A percentile compares a stretch with the other conserved stretches of the same genome.
Evolutionary conservation across 2,329 filamentous ascomycete genomes (phyloP).

Genomic region (Fusarium domesticum): DNA sequence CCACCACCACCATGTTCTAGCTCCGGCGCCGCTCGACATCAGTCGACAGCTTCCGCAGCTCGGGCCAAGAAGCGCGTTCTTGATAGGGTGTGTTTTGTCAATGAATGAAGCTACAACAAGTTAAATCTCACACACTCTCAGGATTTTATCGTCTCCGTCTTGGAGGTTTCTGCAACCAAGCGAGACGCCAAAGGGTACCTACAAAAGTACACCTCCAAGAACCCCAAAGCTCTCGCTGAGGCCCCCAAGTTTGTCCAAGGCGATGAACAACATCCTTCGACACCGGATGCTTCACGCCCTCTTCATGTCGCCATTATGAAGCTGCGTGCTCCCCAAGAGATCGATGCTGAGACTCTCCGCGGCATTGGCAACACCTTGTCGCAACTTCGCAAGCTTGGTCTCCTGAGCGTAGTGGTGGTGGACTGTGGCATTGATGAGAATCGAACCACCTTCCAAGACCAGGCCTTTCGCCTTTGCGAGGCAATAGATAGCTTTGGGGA

Average conservation of each 20-base stretch:
- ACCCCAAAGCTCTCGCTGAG: constrained; percentile 24
- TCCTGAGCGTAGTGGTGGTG: constrained; percentile 78
- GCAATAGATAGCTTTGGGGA: constrained; percentile 69
- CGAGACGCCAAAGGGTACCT: constrained; percentile 90
- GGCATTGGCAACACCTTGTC: constrained; percentile 81
- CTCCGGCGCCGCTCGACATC: constrained; percentile 22
- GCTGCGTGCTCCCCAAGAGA: constrained; percentile 67
- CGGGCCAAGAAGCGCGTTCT: constrained; percentile 32
- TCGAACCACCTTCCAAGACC: constrained; percentile 49
- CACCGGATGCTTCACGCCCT: constrained; percentile 26
- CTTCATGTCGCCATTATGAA: constrained; percentile 79
- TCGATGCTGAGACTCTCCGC: constrained; percentile 65
- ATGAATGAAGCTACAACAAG: background rate
- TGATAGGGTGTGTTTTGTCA: constrained; percentile 30
- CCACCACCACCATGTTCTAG: constrained; percentile 13
- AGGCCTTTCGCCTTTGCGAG: constrained; percentile 70
- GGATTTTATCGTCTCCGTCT: constrained; percentile 83
- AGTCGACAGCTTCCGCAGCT: constrained; percentile 31
- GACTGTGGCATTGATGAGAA: constrained; percentile 58
- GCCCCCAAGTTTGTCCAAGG: constrained; percentile 38
- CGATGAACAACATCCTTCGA: constrained; percentile 11
- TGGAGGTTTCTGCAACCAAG: constrained; percentile 87
- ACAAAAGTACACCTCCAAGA: constrained; percentile 65
- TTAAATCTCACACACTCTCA: constrained; percentile 37
- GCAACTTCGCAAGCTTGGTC: constrained; percentile 77